A percentile compares a stretch with the other conserved stretches of the same genome.
phyloP scores from a whole-genome alignment of 1,284 basidiomycete species.

The Pseudozyma hubeiensis region DNA sequence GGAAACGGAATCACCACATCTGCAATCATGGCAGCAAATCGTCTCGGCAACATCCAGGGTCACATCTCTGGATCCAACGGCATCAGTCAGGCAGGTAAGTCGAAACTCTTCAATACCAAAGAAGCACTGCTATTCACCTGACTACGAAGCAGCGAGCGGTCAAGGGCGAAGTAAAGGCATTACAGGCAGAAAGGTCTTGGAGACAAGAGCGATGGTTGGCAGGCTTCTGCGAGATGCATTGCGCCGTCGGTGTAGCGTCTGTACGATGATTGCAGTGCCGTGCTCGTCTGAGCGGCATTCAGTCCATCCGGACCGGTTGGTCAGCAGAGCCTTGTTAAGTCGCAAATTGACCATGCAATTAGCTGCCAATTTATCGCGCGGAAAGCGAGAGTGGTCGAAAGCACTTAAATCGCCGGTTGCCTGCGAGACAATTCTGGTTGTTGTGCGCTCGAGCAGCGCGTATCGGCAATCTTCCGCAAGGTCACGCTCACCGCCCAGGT shows the following conservation, averaged over 20 bases:
- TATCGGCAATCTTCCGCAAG: conserved; percentile 44
- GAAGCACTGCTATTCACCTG: no score
- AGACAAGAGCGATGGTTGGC: no score
- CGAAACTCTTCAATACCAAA: no score
- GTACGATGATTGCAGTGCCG: not conserved
- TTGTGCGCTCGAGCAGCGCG: conserved; percentile 10
- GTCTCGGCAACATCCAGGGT: conserved; percentile 50
- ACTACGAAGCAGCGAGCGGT: no score
- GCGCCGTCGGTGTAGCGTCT: no score
- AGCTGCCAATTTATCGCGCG: not conserved
- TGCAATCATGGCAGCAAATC: conserved; percentile 43
- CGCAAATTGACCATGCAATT: not conserved
- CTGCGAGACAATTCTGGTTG: not conserved
- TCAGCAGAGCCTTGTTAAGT: not conserved
- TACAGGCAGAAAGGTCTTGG: no score
- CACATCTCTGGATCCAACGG: conserved; percentile 43
- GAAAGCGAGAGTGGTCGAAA: not conserved
- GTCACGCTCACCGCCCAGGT: conserved; percentile 24
- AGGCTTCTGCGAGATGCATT: no score
- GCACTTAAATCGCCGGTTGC: conserved; percentile 13
- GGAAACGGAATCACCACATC: not conserved
- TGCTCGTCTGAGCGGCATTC: not conserved
- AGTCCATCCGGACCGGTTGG: not conserved
- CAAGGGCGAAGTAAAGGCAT: no score
- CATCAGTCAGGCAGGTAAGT: conserved; percentile 51